These are phyloP conservation scores for Ciborinia camelliae DNA, from an alignment of 2,329 filamentous ascomycete genomes.

Conservation along the genomic window DNA sequence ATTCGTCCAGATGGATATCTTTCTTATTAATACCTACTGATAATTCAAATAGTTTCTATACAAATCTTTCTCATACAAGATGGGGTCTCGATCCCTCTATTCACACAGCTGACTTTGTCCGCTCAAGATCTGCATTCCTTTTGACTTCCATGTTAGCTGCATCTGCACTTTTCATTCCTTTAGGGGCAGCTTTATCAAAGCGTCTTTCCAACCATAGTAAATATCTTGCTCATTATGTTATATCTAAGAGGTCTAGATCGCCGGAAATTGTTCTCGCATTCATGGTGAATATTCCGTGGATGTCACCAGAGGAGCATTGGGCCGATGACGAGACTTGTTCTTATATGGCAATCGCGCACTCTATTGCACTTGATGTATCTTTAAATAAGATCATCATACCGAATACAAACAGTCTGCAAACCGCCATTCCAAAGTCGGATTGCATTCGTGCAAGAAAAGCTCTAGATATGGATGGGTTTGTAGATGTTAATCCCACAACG, in stretches of 20 bases:
- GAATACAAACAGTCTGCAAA: conserved; percentile 43
- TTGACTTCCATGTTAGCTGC: conserved; percentile 69
- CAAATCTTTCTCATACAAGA: conserved; percentile 67
- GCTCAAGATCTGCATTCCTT: conserved; percentile 64
- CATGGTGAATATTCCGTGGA: conserved; percentile 75
- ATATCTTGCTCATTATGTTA: conserved; percentile 59
- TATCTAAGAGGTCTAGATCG: conserved; percentile 60
- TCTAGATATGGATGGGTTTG: conserved; percentile 64
- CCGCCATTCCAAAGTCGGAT: conserved; percentile 58
- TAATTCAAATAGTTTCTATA: conserved; percentile 54
- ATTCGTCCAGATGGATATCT: not conserved
- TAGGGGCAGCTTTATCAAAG: conserved; percentile 61
- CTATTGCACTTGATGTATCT: conserved; percentile 65
- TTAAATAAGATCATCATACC: conserved; percentile 65
- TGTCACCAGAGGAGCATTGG: conserved; percentile 63
- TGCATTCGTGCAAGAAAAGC: conserved; percentile 66
- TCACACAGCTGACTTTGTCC: conserved; percentile 63
- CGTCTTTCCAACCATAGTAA: conserved; percentile 63
- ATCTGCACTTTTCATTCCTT: conserved; percentile 64
- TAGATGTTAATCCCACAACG: conserved; percentile 58
- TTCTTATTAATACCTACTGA: not conserved
- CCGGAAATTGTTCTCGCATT: conserved; percentile 73
- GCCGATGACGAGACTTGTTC: conserved; percentile 71
- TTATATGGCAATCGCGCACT: conserved; percentile 67
- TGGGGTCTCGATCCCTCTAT: conserved; percentile 69